Base-by-base conservation (phyloP, 2,329 filamentous ascomycete genomes). In the Hypoxylon sp. region DNA sequence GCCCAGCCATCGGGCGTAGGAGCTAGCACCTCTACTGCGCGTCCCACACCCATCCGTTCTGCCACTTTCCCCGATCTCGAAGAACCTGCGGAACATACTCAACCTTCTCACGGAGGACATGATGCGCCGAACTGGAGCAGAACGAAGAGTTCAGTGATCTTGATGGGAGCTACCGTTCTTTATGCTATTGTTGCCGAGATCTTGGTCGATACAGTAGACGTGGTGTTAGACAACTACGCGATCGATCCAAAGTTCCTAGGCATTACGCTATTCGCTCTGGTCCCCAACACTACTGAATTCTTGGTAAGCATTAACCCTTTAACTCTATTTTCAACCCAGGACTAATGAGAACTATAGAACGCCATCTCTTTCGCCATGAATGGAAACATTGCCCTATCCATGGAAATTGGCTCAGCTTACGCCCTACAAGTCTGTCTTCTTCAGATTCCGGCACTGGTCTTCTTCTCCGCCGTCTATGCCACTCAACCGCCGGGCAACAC, bases 341-440 rank as follows among this genome's bases (percentile, higher is more conserved):
- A 31, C 73, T 68, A 66, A 72, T 39, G 8, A 35, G 42, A 10
- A 50, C 46, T 61, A 13, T 64, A 94, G 90, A 99, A 99, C 81
- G 96, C 95, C 78, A 99, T 99, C 66, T 98, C 94, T 0, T 99
- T 99, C 79, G 96, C 96, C 59, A 99, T 99, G 95, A 98, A 99
- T 77, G 96, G 96, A 67, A 99, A 99, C 80, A 98, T 99, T 80
- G 96, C 96, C 0, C 84, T 99, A 17, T 98, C 94, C 39, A 99
- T 99, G 96, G 96, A 99, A 78, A 99, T 99, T 74, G 96, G 96
- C 73, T 98, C 94, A 0, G 95, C 95, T 1, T 99, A 99, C 78
- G 96, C 96, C 1, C 85, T 99, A 47, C 96, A 99, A 81, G 96
- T 99, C 54, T 98, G 95, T 78, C 86, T 99, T 29, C 86, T 99